Evolutionary conservation across 2,329 filamentous ascomycete species (phyloP).

Genomic region (Diaporthe citrichinensis): DNA sequence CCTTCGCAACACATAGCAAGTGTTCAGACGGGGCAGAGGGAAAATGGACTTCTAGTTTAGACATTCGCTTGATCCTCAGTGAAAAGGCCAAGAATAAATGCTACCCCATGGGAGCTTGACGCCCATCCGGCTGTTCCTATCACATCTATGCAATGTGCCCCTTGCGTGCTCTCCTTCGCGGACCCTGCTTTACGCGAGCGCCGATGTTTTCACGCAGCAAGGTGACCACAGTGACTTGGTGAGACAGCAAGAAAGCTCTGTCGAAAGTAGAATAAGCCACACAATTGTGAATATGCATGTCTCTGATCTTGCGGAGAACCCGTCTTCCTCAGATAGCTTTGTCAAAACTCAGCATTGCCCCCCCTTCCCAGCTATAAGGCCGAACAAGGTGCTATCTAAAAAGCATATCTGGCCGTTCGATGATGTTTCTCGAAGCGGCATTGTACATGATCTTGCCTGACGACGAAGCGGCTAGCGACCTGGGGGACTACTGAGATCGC

Average conservation of each 20-base stretch:
- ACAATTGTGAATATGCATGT: neutral
- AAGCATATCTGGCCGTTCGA: neutral
- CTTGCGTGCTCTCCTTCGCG: neutral
- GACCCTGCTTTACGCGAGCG: neutral
- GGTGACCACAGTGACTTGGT: neutral
- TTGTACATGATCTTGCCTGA: constrained; percentile 35
- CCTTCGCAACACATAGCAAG: neutral
- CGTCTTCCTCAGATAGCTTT: neutral
- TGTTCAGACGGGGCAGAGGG: neutral
- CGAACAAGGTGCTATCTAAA: neutral
- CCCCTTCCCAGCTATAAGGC: neutral
- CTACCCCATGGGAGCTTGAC: constrained; percentile 3
- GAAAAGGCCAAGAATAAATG: constrained; percentile 10
- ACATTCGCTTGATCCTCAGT: constrained; percentile 27
- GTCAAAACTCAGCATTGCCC: neutral
- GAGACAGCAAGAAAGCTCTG: neutral
- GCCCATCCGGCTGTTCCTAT: neutral
- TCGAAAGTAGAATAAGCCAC: neutral
- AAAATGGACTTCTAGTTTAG: constrained; percentile 12
- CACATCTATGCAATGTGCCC: neutral
- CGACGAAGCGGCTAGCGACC: constrained; percentile 26
- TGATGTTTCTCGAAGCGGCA: constrained; percentile 30
- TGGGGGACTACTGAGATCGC: constrained; percentile 29
- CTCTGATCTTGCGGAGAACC: neutral
- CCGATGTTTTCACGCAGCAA: neutral